These are phyloP conservation scores for Neoscytalidium dimidiatum DNA, from an alignment of 2,329 filamentous ascomycete species.

Conservation along the genomic window DNA sequence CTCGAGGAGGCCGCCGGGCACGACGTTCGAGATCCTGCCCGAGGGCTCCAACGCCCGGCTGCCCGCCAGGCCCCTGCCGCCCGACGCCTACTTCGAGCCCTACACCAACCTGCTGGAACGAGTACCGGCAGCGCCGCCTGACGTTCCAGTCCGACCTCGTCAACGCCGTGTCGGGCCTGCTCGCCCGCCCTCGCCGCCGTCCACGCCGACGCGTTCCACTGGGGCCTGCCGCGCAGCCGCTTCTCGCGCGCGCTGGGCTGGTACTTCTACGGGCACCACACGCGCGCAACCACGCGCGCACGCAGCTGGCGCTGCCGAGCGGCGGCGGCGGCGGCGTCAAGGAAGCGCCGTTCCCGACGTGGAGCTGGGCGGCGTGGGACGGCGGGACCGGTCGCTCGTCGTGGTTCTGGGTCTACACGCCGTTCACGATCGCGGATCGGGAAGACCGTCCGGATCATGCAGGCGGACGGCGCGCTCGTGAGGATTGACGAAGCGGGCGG, in stretches of 20 bases:
- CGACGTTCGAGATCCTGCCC: not conserved
- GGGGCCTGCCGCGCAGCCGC: not conserved
- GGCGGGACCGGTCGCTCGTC: not conserved
- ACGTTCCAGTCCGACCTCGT: not conserved
- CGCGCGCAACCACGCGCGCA: not conserved
- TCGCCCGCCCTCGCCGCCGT: not conserved
- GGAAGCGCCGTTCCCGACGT: not conserved
- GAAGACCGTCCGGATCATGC: too few species aligned
- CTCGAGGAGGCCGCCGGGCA: not conserved
- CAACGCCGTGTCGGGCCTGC: not conserved
- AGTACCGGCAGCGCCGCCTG: not conserved
- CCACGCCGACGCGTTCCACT: not conserved
- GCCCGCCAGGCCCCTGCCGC: not conserved
- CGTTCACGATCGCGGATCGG: too few species aligned
- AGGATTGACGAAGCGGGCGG: not conserved
- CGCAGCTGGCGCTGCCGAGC: not conserved
- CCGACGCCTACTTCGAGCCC: not conserved
- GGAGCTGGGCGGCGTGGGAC: not conserved
- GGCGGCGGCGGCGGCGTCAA: not conserved
- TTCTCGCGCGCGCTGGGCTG: not conserved
- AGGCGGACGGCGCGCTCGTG: not conserved
- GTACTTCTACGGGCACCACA: not conserved
- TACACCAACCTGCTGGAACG: not conserved
- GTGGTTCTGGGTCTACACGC: not conserved
- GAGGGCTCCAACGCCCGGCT: not conserved